A percentile compares a stretch with the other conserved stretches of the same genome.
These are phyloP conservation scores for Nepenthes mirabilis DNA, from an alignment of 148 eudicot species.

Conservation along the genomic window DNA sequence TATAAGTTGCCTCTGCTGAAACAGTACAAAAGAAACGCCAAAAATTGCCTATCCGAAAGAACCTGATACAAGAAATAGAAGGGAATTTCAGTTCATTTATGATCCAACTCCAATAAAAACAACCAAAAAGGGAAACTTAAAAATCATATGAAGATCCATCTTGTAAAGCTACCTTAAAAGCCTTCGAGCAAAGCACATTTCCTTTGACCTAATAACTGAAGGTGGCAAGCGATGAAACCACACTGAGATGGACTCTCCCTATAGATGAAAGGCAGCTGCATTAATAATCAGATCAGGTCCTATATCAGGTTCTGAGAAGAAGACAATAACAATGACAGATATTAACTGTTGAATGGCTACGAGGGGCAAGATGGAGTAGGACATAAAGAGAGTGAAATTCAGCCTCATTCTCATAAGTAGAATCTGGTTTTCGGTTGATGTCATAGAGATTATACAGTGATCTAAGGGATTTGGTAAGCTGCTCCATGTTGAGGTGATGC, in stretches of 20 bases:
- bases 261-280: slow-evolving; percentile 6
- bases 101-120: neutral
- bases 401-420: slow-evolving; percentile 45
- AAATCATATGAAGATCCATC: neutral
- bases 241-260: slow-evolving; percentile 73
- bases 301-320: neutral
- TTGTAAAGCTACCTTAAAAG: slow-evolving; percentile 41
- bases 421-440: slow-evolving; percentile 35
- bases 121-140: neutral
- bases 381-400: slow-evolving; percentile 73
- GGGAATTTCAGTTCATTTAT: neutral
- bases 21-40: slow-evolving; percentile 43
- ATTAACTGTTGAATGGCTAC: slow-evolving; percentile 40
- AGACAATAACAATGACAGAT: slow-evolving; percentile 7
- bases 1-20: slow-evolving; percentile 60
- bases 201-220: slow-evolving; percentile 42
- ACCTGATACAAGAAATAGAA: slow-evolving; percentile 23
- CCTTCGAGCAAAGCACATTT: slow-evolving; percentile 62
- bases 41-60: slow-evolving; percentile 65
- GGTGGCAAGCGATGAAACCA: slow-evolving; percentile 60
- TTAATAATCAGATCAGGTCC: slow-evolving; percentile 6
- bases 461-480: slow-evolving; percentile 64
- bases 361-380: slow-evolving; percentile 70
- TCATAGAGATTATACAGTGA: slow-evolving; percentile 64
- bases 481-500: slow-evolving; percentile 73